Base-by-base conservation (phyloP, 2,329 filamentous ascomycete genomes). In the Colletotrichum viniferum region DNA sequence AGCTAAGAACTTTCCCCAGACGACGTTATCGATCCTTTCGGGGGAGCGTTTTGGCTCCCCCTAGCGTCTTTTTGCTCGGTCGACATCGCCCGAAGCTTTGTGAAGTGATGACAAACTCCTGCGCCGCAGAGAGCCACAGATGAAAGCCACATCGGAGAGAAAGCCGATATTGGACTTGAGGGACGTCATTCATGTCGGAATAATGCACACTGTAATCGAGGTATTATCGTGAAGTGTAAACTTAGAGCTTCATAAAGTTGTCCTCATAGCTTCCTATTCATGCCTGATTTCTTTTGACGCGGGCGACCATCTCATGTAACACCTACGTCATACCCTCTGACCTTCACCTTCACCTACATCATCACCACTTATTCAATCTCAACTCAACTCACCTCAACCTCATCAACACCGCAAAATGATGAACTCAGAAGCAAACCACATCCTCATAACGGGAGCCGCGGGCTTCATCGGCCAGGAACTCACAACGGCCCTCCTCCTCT, bases 401-500 rank as follows among this genome's bases (percentile, higher is more conserved):
- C 30, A 16, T 5, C 10, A 58, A 10, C 4, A 52, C 6, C 9
- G 14, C 24, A 16, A 6, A 48, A 64, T 4, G 7, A 73, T 72
- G 64, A 38, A 52, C 21, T 38, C 43, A 24, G 48, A 70, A 36
- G 71, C 58, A 9, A 64, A 77, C 38, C 76, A 87, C 74, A 87
- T 93, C 55, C 88, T 93, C 80, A 92, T 93, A 79, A 93, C 92
- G 12, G 92, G 92, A 7, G 91, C 88, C 9, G 89, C 89, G 60
- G 92, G 92, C 74, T 93, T 93, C 81, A 89, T 94, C 73, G 91
- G 92, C 79, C 91, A 93, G 81, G 86, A 90, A 60, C 87, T 93
- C 28, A 88, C 90, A 4, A 85, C 86, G 66, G 87, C 90, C 43
- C 86, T 93, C 4, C 84, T 93, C 36, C 84, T 87, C 21, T 81